Percentiles rank a stretch among this genome's conserved stretches.
Evolutionary conservation across 257 asterid species (phyloP).

Genomic region (Nemophila menziesii): DNA sequence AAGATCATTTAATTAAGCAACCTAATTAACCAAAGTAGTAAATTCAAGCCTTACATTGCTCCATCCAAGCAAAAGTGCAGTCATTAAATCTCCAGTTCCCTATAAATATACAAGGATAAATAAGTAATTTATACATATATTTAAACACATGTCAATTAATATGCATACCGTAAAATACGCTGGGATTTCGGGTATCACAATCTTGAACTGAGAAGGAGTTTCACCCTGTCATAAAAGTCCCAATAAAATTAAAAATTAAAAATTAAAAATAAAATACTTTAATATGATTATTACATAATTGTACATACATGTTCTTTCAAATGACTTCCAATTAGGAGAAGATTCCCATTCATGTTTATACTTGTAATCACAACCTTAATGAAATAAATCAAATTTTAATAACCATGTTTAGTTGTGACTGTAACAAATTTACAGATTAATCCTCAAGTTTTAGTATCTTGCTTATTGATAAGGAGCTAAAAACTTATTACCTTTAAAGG

Average conservation of each 20-base stretch:
- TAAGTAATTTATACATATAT: too few species aligned
- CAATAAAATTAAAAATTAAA: slow-evolving; percentile 10
- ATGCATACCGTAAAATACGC: slow-evolving; percentile 89
- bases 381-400: too few species aligned
- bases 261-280: too few species aligned
- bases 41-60: slow-evolving; percentile 60
- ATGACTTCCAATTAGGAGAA: slow-evolving; percentile 88
- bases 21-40: slow-evolving; percentile 6
- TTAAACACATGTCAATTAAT: too few species aligned
- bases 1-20: slow-evolving; percentile 13
- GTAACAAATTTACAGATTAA: too few species aligned
- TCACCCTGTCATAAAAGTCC: slow-evolving; percentile 44
- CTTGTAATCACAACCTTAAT: slow-evolving; percentile 93
- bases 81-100: slow-evolving; percentile 95
- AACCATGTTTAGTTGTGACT: too few species aligned
- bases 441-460: too few species aligned
- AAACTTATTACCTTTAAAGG: slow-evolving; percentile 99
- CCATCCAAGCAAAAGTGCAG: slow-evolving; percentile 94
- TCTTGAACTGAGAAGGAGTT: slow-evolving; percentile 74
- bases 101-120: slow-evolving; percentile 27
- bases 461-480: too few species aligned
- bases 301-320: slow-evolving; percentile 61
- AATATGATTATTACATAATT: too few species aligned
- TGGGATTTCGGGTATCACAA: slow-evolving; percentile 80
- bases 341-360: slow-evolving; percentile 59